phyloP scores from a whole-genome alignment of 1,284 basidiomycete genomes.

The Cutaneotrichosporon cyanovorans region DNA sequence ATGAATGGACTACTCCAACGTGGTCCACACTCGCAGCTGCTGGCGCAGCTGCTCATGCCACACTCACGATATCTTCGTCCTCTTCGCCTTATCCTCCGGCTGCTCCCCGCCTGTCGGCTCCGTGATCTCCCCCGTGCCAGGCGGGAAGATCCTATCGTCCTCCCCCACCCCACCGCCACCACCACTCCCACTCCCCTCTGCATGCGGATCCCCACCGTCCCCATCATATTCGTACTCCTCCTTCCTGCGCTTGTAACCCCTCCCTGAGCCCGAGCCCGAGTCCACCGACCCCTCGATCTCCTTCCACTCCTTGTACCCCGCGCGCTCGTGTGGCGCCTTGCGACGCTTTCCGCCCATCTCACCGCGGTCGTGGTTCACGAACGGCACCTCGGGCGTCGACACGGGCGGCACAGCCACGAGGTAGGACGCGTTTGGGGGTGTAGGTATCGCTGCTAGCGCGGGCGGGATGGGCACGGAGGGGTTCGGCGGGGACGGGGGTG shows the following conservation, averaged over 20 bases:
- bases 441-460: conserved; percentile 14
- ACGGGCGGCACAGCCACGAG: conserved; percentile 4
- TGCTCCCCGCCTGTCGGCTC: not conserved
- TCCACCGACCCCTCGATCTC: too few species aligned
- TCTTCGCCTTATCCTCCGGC: not conserved
- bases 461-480: conserved; percentile 17
- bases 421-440: conserved; percentile 6
- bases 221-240: too few species aligned
- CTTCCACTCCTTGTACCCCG: conserved; percentile 36
- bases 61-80: not conserved
- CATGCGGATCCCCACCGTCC: too few species aligned
- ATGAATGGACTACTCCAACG: too few species aligned
- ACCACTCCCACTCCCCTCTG: too few species aligned
- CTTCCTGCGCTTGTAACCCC: too few species aligned
- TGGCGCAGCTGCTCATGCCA: too few species aligned
- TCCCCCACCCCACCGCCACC: too few species aligned
- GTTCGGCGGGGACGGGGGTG: conserved; percentile 17
- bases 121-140: not conserved
- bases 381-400: conserved; percentile 5
- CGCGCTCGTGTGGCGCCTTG: conserved; percentile 36
- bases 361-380: conserved; percentile 18
- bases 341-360: conserved; percentile 44
- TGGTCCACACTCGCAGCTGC: too few species aligned
- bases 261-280: too few species aligned
- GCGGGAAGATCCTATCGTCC: too few species aligned